Percentiles rank a stretch among this genome's conserved stretches.
Conservation (phyloP, 306 rosid genomes). For the Cicer pinnatifidum region DNA sequence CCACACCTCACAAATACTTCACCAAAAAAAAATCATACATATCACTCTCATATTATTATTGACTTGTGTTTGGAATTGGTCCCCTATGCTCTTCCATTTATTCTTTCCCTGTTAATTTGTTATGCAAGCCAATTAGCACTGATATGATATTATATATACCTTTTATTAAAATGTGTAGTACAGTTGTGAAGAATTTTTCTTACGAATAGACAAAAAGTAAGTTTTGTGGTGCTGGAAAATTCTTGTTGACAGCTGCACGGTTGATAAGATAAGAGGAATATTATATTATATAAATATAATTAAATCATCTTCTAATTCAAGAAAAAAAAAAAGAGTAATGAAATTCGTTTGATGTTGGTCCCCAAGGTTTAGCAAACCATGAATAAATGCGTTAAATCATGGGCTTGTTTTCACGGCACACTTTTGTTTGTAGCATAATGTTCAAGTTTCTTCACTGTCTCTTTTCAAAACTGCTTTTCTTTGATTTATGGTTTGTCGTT, state of each 20-base stretch:
- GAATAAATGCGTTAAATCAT: conserved; percentile 34
- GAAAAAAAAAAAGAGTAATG: neutral
- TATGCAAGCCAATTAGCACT: conserved; percentile 34
- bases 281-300: neutral
- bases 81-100: conserved; percentile 44
- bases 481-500: conserved; percentile 45
- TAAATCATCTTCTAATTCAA: conserved; percentile 40
- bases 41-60: conserved; percentile 52
- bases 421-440: conserved; percentile 36
- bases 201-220: conserved; percentile 51
- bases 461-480: conserved; percentile 35
- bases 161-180: conserved; percentile 39
- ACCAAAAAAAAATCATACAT: conserved; percentile 45
- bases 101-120: conserved; percentile 46
- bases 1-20: conserved; percentile 42
- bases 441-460: conserved; percentile 31
- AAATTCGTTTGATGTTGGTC: conserved; percentile 52
- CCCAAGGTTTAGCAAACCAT: conserved; percentile 47
- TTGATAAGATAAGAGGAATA: conserved; percentile 53
- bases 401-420: conserved; percentile 52
- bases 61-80: conserved; percentile 56
- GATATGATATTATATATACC: conserved; percentile 29
- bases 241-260: conserved; percentile 54
- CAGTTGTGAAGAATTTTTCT: conserved; percentile 54
- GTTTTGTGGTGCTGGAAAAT: conserved; percentile 45